These are phyloP conservation scores for Capronia americana DNA, from an alignment of 2,329 filamentous ascomycete species.

Conservation along the genomic window DNA sequence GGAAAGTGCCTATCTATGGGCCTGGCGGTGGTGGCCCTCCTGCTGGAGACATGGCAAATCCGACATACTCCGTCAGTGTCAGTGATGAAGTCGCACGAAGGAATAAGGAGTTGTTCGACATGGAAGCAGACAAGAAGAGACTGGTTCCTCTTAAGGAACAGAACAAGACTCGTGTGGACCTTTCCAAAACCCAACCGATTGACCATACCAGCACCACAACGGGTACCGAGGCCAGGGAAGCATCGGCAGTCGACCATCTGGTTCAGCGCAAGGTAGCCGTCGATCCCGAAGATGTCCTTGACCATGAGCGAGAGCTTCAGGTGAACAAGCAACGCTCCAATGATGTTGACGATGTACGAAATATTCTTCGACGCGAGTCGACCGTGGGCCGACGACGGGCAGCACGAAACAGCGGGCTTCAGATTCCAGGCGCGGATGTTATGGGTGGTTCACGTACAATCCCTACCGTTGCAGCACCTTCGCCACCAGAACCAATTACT, in stretches of 20 bases:
- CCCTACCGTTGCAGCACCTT: slow-evolving; percentile 32
- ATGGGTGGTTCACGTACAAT: slow-evolving; percentile 32
- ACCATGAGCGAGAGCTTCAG: slow-evolving; percentile 30
- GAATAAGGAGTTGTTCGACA: slow-evolving; percentile 65
- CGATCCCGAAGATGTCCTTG: slow-evolving; percentile 31
- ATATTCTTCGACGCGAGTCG: slow-evolving; percentile 46
- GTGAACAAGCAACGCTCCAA: slow-evolving; percentile 37
- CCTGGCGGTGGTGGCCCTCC: slow-evolving; percentile 75
- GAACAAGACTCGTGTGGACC: slow-evolving; percentile 14
- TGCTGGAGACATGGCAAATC: slow-evolving; percentile 70
- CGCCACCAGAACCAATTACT: slow-evolving; percentile 28
- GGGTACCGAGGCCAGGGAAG: slow-evolving; percentile 34
- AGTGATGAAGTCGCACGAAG: slow-evolving; percentile 69
- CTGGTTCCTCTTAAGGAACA: slow-evolving; percentile 60
- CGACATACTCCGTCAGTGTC: slow-evolving; percentile 79
- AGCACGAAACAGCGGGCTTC: slow-evolving; percentile 33
- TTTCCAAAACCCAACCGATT: slow-evolving; percentile 13
- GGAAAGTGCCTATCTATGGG: slow-evolving; percentile 82
- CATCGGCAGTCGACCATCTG: slow-evolving; percentile 28
- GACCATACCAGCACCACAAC: slow-evolving; percentile 17
- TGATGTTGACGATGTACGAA: slow-evolving; percentile 39
- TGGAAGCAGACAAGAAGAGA: slow-evolving; percentile 69
- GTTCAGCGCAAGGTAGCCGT: slow-evolving; percentile 31
- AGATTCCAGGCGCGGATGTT: slow-evolving; percentile 11
- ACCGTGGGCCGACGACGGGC: slow-evolving; percentile 50